These are phyloP conservation scores for Flaveria brownii DNA, from an alignment of 129 eudicot genomes.

Conservation along the genomic window DNA sequence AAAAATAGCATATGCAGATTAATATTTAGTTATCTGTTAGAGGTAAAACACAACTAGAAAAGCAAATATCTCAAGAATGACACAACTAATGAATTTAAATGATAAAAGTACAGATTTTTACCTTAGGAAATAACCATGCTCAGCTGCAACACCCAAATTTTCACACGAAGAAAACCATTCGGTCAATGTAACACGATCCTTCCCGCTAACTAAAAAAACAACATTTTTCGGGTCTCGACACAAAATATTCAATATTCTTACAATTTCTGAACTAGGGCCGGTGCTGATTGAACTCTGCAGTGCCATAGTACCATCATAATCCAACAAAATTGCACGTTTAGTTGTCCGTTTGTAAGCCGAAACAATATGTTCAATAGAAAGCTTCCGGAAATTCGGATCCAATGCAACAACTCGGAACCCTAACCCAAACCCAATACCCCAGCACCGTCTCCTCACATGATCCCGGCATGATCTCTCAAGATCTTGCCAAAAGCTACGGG, in stretches of 20 bases:
- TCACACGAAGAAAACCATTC: constrained; percentile 87
- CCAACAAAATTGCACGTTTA: constrained; percentile 80
- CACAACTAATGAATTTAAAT: neutral
- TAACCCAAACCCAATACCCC: constrained; percentile 94
- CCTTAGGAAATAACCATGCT: constrained; percentile 93
- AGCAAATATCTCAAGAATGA: constrained; percentile 6
- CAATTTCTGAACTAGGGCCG: constrained; percentile 58
- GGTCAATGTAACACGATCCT: constrained; percentile 59
- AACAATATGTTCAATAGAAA: constrained; percentile 78
- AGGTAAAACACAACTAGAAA: neutral
- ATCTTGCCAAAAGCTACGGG: constrained; percentile 83
- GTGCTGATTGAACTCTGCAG: constrained; percentile 54
- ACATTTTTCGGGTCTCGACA: constrained; percentile 80
- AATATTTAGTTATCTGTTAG: neutral
- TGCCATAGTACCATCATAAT: constrained; percentile 76
- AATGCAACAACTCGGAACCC: constrained; percentile 86
- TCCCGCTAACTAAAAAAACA: constrained; percentile 83
- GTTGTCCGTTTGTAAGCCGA: constrained; percentile 82
- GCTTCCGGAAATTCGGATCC: constrained; percentile 80
- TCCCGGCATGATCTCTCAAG: constrained; percentile 86
- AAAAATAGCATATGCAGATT: too few relatives aligned
- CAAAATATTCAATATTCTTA: constrained; percentile 55
- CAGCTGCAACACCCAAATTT: constrained; percentile 78
- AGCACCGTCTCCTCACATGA: constrained; percentile 78
- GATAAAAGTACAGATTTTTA: constrained; percentile 13